Evolutionary conservation across 768 basidiomycete species (phyloP).

Genomic region (Crepidotus variabilis): DNA sequence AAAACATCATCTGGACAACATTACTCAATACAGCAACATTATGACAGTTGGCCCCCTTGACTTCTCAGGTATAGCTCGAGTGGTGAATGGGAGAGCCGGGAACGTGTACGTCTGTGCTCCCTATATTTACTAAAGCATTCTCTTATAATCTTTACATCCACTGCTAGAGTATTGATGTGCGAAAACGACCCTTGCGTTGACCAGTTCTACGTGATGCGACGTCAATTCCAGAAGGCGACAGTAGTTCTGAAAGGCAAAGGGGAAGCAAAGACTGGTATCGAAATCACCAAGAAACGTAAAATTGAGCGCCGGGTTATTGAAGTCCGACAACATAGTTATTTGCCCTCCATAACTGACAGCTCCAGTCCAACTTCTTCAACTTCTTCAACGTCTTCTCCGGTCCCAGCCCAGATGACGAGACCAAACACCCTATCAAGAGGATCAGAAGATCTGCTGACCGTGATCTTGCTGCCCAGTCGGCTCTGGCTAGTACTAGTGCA

Average conservation of each 20-base stretch:
- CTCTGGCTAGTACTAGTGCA: too few relatives aligned
- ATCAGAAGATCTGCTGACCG: neutral
- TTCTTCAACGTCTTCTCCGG: too few relatives aligned
- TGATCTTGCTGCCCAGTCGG: neutral
- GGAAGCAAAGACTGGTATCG: neutral
- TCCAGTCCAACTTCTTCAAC: neutral
- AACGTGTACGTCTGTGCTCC: constrained; percentile 3
- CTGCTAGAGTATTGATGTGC: neutral
- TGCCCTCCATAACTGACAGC: neutral
- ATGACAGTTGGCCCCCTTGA: constrained; percentile 11
- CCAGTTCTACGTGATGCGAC: neutral
- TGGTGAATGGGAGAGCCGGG: constrained; percentile 7
- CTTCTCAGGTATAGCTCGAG: constrained; percentile 8
- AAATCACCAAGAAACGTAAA: neutral
- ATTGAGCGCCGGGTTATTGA: neutral
- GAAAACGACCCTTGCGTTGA: neutral
- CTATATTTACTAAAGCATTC: too few relatives aligned
- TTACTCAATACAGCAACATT: constrained; percentile 7
- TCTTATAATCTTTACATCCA: neutral
- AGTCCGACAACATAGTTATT: neutral
- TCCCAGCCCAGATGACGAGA: neutral
- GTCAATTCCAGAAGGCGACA: neutral
- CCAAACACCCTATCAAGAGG: neutral
- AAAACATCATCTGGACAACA: neutral
- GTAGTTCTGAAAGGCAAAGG: constrained; percentile 2